Percentiles rank a stretch among this genome's conserved stretches.
These are phyloP conservation scores for Picea glauca DNA, from an alignment of 75 land plant genomes.

Conservation along the genomic window DNA sequence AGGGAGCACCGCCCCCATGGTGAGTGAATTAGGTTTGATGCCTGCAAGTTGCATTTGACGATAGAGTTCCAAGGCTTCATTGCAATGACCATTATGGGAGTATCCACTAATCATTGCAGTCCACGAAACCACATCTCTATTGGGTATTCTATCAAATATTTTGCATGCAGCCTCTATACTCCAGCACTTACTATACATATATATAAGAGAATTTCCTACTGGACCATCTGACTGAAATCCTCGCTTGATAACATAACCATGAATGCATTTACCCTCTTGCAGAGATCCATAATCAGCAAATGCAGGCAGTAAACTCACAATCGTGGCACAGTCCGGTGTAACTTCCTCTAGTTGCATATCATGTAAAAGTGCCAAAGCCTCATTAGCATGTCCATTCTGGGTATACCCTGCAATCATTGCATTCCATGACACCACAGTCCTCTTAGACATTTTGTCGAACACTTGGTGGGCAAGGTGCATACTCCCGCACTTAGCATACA, in stretches of 20 bases:
- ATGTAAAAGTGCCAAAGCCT: conserved; percentile 15
- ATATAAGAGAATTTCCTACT: conserved; percentile 50
- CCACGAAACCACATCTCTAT: conserved; percentile 44
- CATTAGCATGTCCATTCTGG: not conserved
- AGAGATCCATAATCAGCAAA: conserved; percentile 7
- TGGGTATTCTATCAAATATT: conserved; percentile 21
- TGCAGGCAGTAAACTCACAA: conserved; percentile 12
- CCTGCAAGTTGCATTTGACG: conserved; percentile 27
- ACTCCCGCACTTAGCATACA: conserved; percentile 65
- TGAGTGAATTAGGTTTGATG: conserved; percentile 33
- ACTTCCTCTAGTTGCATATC: conserved; percentile 13
- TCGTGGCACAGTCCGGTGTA: conserved; percentile 18
- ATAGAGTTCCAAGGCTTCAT: conserved; percentile 33
- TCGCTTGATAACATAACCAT: conserved; percentile 9
- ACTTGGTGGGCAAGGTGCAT: conserved; percentile 28
- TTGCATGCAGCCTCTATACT: conserved; percentile 9
- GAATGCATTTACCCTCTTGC: conserved; percentile 5
- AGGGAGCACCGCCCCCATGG: conserved; percentile 22
- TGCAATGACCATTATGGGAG: conserved; percentile 36
- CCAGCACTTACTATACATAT: conserved; percentile 69
- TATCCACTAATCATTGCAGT: conserved; percentile 48
- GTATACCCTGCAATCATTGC: conserved; percentile 24
- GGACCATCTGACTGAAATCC: conserved; percentile 41
- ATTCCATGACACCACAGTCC: conserved; percentile 34
- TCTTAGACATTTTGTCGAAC: conserved; percentile 34